These are phyloP conservation scores for Ogataea pini DNA, from an alignment of 805 yeast genomes.

Conservation along the genomic window DNA sequence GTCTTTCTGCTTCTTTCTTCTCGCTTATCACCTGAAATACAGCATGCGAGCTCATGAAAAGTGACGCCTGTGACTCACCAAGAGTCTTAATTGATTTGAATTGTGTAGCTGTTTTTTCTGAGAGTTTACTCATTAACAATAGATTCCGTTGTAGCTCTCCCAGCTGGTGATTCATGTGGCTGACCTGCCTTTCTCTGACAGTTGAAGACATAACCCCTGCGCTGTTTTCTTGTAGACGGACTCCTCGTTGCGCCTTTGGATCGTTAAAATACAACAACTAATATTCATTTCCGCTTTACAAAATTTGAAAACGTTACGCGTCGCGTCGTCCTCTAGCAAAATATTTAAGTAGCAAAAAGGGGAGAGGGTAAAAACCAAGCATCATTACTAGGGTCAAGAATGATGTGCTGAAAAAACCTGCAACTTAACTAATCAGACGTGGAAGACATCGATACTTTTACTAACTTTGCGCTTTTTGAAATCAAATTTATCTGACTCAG, in stretches of 20 bases:
- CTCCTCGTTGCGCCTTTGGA: too few species aligned
- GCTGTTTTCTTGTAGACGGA: too few species aligned
- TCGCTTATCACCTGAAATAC: conserved; percentile 33
- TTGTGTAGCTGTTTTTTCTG: conserved; percentile 28
- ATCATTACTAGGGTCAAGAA: not conserved
- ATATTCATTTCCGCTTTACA: too few species aligned
- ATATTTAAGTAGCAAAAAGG: not conserved
- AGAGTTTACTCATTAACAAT: conserved; percentile 22
- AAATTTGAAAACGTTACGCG: not conserved
- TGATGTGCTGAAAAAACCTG: not conserved
- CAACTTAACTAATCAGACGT: conserved; percentile 11
- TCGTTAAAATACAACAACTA: too few species aligned
- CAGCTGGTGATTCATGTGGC: conserved; percentile 25
- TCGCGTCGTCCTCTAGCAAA: not conserved
- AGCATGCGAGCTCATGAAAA: conserved; percentile 34
- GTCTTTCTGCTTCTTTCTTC: conserved; percentile 24
- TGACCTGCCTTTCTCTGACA: conserved; percentile 23
- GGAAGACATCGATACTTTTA: conserved; percentile 25
- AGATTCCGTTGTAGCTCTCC: conserved; percentile 26
- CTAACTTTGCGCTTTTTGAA: conserved; percentile 22
- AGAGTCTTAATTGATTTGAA: conserved; percentile 29
- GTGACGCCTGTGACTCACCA: conserved; percentile 31
- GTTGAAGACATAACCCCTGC: conserved; percentile 18
- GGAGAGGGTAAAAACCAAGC: not conserved
- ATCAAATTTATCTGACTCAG: not conserved